Evolutionary conservation across 768 basidiomycete species (phyloP).

Genomic region (Lentinus brumalis): DNA sequence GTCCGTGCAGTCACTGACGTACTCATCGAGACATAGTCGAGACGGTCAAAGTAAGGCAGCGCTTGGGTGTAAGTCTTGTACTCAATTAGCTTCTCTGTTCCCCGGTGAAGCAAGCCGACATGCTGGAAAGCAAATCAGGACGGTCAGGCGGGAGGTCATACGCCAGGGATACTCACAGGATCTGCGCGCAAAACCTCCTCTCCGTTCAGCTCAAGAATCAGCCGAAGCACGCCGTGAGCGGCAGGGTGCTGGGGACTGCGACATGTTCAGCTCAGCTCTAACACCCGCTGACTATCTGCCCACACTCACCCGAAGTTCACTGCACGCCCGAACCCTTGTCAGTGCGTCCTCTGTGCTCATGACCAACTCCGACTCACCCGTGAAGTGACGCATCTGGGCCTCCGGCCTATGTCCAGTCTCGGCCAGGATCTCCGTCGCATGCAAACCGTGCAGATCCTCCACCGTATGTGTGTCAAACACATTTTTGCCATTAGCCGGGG

Average conservation of each 20-base stretch:
- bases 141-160: neutral
- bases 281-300: neutral
- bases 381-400: slow-evolving; percentile 89
- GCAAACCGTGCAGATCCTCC: slow-evolving; percentile 83
- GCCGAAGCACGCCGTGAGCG: slow-evolving; percentile 95
- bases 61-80: slow-evolving; percentile 99
- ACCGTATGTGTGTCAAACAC: slow-evolving; percentile 72
- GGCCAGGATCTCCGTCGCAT: slow-evolving; percentile 75
- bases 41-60: slow-evolving; percentile 96
- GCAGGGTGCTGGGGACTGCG: slow-evolving; percentile 96
- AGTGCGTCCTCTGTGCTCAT: slow-evolving; percentile 7
- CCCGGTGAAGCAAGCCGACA: slow-evolving; percentile 93
- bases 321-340: slow-evolving; percentile 30
- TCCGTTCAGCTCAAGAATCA: slow-evolving; percentile 97
- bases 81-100: slow-evolving; percentile 98
- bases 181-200: slow-evolving; percentile 91
- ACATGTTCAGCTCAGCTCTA: neutral
- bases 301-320: slow-evolving; percentile 86
- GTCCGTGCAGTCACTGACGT: slow-evolving; percentile 30
- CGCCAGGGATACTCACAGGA: slow-evolving; percentile 52
- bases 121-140: slow-evolving; percentile 52
- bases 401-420: slow-evolving; percentile 75
- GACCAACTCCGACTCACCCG: slow-evolving; percentile 53
- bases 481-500: slow-evolving; percentile 42
- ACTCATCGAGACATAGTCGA: slow-evolving; percentile 99